Conservation (phyloP, 2,329 filamentous ascomycete species). For the Calonectria hongkongensis region DNA sequence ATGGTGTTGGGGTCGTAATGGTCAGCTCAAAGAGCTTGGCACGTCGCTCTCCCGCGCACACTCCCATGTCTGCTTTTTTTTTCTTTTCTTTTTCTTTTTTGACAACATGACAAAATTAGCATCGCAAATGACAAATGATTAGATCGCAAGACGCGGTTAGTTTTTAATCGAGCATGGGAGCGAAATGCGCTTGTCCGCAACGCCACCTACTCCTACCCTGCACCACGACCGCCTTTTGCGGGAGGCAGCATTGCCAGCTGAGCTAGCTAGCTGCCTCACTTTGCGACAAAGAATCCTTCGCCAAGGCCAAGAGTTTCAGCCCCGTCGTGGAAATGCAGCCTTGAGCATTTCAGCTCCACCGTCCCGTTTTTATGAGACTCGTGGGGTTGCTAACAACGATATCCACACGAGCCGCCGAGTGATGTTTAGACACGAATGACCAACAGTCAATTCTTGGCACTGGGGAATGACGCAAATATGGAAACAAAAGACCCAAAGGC, state of each 20-base stretch:
- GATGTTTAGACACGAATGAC: slow-evolving; percentile 13
- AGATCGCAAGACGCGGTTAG: slow-evolving; percentile 5
- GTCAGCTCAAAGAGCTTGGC: neutral
- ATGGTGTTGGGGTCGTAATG: neutral
- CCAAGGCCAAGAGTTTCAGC: slow-evolving; percentile 25
- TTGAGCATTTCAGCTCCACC: neutral
- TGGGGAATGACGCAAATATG: slow-evolving; percentile 4
- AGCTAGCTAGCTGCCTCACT: neutral
- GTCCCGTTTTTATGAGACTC: slow-evolving; percentile 17
- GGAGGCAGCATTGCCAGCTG: neutral
- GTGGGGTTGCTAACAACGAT: slow-evolving; percentile 9
- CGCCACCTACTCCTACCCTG: neutral
- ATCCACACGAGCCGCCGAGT: slow-evolving; percentile 19
- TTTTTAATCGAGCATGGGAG: neutral
- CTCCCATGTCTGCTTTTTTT: neutral
- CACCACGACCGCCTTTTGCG: neutral
- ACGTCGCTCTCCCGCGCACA: neutral
- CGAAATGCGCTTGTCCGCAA: neutral
- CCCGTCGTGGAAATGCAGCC: slow-evolving; percentile 2
- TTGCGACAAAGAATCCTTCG: slow-evolving; percentile 7
- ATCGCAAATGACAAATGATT: neutral
- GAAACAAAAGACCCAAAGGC: neutral
- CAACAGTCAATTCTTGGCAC: no score
- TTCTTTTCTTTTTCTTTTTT: neutral
- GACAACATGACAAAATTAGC: neutral